Evolutionary conservation across 192 early-diverging fungal species (phyloP), one percentile per base, ranked within the genome.

Genomic region (Mortierella claussenii): DNA sequence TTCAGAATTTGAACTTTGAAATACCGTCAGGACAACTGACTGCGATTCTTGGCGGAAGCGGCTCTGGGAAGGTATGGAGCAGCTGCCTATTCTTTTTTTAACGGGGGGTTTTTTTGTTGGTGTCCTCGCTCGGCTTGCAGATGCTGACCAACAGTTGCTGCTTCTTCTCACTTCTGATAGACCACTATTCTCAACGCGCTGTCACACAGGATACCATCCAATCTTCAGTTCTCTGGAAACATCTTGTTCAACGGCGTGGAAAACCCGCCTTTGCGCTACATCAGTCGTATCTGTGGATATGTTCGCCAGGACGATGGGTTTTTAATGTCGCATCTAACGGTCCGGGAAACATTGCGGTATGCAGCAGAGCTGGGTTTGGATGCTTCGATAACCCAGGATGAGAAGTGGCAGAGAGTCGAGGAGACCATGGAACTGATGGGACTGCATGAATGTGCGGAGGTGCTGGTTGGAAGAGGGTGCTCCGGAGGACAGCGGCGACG

Each of bases 261-360:
- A 21, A 60, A 76, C 59, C 73, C 73, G 34, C 56, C 58, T 0
- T 40, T 76, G 50, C 30, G 65, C 10, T 49, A 55, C 23, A 76
- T 66, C 23, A 76, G 67, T 13, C 53, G 64, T 1, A 65, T 76
- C 30, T 55, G 57, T 27, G 66, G 64, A 28, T 76, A 76, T 30
- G 73, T 76, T 45, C 73, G 73, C 20, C 73, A 76, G 46, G 73
- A 76, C 31, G 73, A 76, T 32, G 67, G 62, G 30, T 76, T 62
- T 28, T 57, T 76, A 40, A 51, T 76, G 54, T 83, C 83, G 46
- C 78, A 88, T 33, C 74, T 96, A 65, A 95, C 93, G 11, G 94
- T 96, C 5, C 81, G 89, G 24, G 93, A 96, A 75, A 92, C 89
- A 0, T 73, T 96, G 26, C 53, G 83, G 43, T 95, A 94, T 58